Conservation (phyloP, 1,284 basidiomycete species). For the Ceratobasidium papillatum region DNA sequence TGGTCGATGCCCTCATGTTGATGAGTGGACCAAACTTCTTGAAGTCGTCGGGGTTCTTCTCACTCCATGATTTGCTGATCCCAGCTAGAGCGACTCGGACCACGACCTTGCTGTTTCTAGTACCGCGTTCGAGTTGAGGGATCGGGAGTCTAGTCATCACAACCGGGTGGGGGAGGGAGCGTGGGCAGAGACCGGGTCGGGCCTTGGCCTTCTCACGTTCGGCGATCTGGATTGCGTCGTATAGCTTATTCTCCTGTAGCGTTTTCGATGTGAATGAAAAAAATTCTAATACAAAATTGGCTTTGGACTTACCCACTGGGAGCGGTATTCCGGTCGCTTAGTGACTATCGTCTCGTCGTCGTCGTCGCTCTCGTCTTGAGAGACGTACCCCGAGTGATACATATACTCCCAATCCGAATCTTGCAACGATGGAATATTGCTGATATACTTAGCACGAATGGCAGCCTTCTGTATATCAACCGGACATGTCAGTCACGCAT, state of each 20-base stretch:
- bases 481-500: neutral
- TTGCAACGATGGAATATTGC: neutral
- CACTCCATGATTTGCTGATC: neutral
- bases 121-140: slow-evolving; percentile 23
- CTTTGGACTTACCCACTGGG: neutral
- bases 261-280: too few species aligned
- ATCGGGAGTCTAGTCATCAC: neutral
- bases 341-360: neutral
- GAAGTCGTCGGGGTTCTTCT: neutral
- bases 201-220: neutral
- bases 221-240: neutral
- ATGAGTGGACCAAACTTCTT: neutral
- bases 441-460: neutral
- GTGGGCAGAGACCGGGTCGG: neutral
- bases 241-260: neutral
- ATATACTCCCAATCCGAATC: slow-evolving; percentile 2
- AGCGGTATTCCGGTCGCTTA: neutral
- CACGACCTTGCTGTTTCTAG: neutral
- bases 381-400: neutral
- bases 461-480: neutral
- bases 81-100: neutral
- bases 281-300: neutral
- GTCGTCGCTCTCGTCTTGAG: slow-evolving; percentile 8
- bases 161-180: neutral
- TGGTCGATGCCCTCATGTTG: neutral